These are phyloP conservation scores for Boletus reticuloceps DNA, from an alignment of 768 basidiomycete species.

Conservation along the genomic window DNA sequence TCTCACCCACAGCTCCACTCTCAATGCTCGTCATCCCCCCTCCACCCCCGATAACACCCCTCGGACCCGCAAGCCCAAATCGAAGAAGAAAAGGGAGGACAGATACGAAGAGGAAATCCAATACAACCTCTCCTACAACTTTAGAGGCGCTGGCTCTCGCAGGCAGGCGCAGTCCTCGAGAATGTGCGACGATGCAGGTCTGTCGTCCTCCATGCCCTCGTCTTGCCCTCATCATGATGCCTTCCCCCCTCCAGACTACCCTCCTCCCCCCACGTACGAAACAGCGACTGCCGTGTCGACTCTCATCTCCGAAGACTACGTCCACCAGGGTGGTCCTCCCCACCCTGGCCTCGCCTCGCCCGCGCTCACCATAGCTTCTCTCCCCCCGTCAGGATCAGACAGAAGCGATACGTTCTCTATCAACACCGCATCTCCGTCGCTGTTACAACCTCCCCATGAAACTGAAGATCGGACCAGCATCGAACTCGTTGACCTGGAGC, in stretches of 20 bases:
- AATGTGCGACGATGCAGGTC: constrained; percentile 33
- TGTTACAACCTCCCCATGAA: constrained; percentile 28
- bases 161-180: constrained; percentile 25
- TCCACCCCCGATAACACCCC: constrained; percentile 52
- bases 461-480: constrained; percentile 46
- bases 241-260: constrained; percentile 49
- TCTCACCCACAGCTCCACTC: constrained; percentile 53
- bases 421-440: constrained; percentile 15
- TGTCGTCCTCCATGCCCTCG: constrained; percentile 2
- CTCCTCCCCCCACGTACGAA: constrained; percentile 76
- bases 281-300: constrained; percentile 44
- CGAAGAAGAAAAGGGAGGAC: constrained; percentile 44
- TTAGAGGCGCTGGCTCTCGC: constrained; percentile 31
- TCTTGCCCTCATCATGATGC: constrained; percentile 4
- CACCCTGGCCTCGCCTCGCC: constrained; percentile 25
- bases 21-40: constrained; percentile 51
- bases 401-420: constrained; percentile 24
- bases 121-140: constrained; percentile 30
- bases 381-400: constrained; percentile 20
- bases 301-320: constrained; percentile 40
- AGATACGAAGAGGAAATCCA: constrained; percentile 44
- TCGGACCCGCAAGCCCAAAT: constrained; percentile 35
- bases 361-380: constrained; percentile 23
- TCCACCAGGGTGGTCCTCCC: constrained; percentile 27
- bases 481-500: constrained; percentile 52